Base-by-base conservation (phyloP, 805 yeast species). In the Hagleromyces aurorensis region DNA sequence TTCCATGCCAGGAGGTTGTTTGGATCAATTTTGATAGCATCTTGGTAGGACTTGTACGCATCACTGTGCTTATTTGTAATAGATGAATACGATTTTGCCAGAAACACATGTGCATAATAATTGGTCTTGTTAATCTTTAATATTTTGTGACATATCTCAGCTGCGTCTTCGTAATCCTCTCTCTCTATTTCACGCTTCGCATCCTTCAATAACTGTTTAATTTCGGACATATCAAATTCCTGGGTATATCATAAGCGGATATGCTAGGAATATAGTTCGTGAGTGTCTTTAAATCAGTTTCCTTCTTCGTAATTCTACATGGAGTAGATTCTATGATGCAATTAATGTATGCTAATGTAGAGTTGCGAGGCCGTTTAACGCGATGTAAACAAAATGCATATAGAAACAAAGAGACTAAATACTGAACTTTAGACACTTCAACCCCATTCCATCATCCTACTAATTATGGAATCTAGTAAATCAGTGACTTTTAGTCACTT, bases 1-100 rank as follows among this genome's bases (percentile, higher is more conserved):
- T 82, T 84, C 93, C 91, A 87, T 0, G 86, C 93, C 15, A 70
- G 52, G 2, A 74, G 40, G 29, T 77, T 72, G 2, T 61, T 60
- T 0, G 72, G 67, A 16, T 73, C 69, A 1, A 75, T 29, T 5
- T 50, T 43, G 3, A 72, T 66, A 0, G 86, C 86, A 13, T 44
- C 48, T 17, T 46, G 44, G 43, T 76, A 78, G 7, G 67, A 26
- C 3, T 33, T 21, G 7, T 41, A 21, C 8, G 54, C 36, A 3
- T 52, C 15, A 38, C 40, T 8, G 2, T 49, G 45, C 4, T 50
- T 34, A 5, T 69, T 55, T 9, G 61, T 50, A 30, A 66, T 43
- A 6, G 69, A 50, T 35, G 74, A 75, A 33, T 67, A 62, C 1
- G 85, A 70, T 50, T 83, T 85, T 6, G 91, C 96, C 27, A 70